Base-by-base conservation (phyloP, 495 filamentous ascomycete species). In the Terfezia claveryi region DNA sequence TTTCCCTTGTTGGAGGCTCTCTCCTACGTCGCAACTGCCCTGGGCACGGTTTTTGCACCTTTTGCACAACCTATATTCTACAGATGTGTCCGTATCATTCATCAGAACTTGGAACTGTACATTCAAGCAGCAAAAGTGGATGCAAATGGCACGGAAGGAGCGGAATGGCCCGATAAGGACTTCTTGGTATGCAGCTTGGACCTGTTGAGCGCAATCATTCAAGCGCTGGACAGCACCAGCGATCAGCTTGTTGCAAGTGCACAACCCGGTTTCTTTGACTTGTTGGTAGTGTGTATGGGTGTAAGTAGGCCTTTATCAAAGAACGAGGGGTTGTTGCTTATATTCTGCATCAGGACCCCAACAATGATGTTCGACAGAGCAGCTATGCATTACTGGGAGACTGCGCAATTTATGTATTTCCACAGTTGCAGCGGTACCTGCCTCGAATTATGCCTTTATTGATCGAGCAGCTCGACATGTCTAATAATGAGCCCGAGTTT, bases 161-260 rank as follows among this genome's bases (percentile, higher is more conserved):
- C 69, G 23, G 91, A 99, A 49, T 70, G 78, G 56, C 89, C 92
- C 6, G 88, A 95, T 67, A 93, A 94, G 70, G 91, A 96, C 70
- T 99, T 99, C 70, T 69, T 96, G 57, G 85, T 96, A 51, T 96
- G 92, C 50, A 94, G 87, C 65, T 76, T 99, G 54, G 91, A 99
- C 66, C 81, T 99, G 20, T 68, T 99, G 56, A 93, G 87, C 67
- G 82, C 86, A 23, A 82, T 96, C 59, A 89, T 96, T 52, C 91
- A 99, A 66, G 91, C 87, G 5, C 76, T 99, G 9, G 81, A 89
- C 52, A 73, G 78, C 16, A 81, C 83, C 68, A 84, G 85, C 57
- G 74, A 76, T 38, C 79, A 82, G 63, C 74, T 98, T 38, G 80
- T 94, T 52, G 70, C 73, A 54, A 76, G 71, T 53, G 82, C 83